Evolutionary conservation across 148 eudicot species (phyloP).

Genomic region (Rhododendron williamsianum): DNA sequence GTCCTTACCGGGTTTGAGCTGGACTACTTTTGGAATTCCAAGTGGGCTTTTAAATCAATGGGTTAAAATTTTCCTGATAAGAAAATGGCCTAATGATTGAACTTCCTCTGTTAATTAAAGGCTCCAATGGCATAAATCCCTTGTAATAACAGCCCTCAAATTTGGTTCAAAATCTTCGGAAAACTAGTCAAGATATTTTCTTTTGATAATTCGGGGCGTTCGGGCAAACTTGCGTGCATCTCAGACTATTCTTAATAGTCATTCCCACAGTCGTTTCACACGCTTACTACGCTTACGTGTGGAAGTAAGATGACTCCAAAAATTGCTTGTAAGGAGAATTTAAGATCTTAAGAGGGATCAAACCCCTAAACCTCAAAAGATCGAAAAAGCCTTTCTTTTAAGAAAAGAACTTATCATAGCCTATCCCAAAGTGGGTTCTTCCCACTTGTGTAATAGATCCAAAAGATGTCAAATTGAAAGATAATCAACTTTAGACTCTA

Average conservation of each 20-base stretch:
- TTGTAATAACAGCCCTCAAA: not conserved
- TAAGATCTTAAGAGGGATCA: too few species aligned
- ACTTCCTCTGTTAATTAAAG: not conserved
- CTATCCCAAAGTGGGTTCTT: not conserved
- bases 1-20: constrained; percentile 1
- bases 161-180: not conserved
- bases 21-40: not conserved
- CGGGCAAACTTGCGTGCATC: not conserved
- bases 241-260: not conserved
- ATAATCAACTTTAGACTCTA: not conserved
- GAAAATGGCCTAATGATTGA: not conserved
- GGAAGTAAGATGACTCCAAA: not conserved
- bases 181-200: not conserved
- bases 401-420: not conserved
- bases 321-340: not conserved
- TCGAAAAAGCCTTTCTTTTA: not conserved
- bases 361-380: not conserved
- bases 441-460: not conserved
- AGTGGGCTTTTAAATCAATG: not conserved
- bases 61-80: not conserved
- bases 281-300: too few species aligned
- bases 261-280: not conserved
- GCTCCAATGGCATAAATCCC: not conserved
- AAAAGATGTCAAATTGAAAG: not conserved
- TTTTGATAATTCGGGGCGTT: too few species aligned